A percentile compares a stretch with the other conserved stretches of the same genome.
phyloP scores from a whole-genome alignment of 805 yeast genomes.

The Sugiyamaella smithiae region DNA sequence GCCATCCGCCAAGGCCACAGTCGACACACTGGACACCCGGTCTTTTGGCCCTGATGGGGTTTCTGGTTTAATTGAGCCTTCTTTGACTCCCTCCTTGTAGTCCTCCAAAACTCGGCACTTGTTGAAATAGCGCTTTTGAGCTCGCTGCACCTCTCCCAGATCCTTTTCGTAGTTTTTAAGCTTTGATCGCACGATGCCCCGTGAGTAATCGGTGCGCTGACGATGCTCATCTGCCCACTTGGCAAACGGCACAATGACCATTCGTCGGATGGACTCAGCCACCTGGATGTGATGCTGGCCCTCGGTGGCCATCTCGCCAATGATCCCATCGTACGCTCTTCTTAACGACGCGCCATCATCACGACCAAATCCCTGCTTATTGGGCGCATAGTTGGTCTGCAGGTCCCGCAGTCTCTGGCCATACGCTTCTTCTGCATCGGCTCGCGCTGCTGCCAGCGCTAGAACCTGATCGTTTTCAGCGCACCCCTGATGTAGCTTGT shows the following conservation, averaged over 20 bases:
- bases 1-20: background rate
- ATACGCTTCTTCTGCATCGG: conserved; percentile 67
- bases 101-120: conserved; percentile 75
- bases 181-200: conserved; percentile 49
- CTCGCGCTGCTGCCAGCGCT: conserved; percentile 60
- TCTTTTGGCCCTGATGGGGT: background rate
- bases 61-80: background rate
- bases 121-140: conserved; percentile 69
- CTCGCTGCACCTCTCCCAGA: conserved; percentile 48
- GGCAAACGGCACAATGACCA: conserved; percentile 67
- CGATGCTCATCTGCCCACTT: conserved; percentile 75
- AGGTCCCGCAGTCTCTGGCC: conserved; percentile 54
- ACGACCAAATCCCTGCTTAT: conserved; percentile 43
- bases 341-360: conserved; percentile 68
- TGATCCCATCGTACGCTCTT: conserved; percentile 57
- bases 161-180: conserved; percentile 51
- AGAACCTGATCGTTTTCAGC: conserved; percentile 69
- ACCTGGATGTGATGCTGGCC: conserved; percentile 58
- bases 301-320: conserved; percentile 53
- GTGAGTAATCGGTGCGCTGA: conserved; percentile 61
- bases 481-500: conserved; percentile 50
- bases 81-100: conserved; percentile 44
- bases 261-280: conserved; percentile 55
- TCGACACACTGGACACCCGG: background rate
- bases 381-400: conserved; percentile 38